Evolutionary conservation across 1,284 basidiomycete species (phyloP), one percentile per base, ranked within the genome.

Genomic region (Volvariella volvacea): DNA sequence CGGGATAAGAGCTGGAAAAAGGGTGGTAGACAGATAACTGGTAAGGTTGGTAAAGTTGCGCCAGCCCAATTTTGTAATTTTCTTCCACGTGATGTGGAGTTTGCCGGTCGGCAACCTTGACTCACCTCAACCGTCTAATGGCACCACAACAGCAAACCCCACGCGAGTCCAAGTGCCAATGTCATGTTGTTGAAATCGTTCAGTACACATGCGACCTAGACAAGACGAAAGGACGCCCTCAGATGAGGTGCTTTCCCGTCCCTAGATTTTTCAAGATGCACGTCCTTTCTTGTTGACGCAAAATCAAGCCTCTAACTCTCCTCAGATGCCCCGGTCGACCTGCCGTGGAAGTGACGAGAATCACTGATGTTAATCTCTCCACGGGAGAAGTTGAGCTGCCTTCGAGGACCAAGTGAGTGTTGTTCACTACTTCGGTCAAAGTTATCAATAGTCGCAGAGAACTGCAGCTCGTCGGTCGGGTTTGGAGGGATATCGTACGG

Each of bases 251-350:
- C 55, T 78, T 75, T 56, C 86, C 85, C 2, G 62, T 89, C 39
- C 76, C 81, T 22, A 76, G 87, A 12, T 71, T 89, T 33, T 83
- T 89, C 54, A 70, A 70, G 60, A 66, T 86, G 86, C 85, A 55
- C 61, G 80, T 70, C n/a, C n/a, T n/a, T n/a, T n/a, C n/a, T n/a
- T n/a, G n/a, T n/a, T n/a, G n/a, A n/a, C n/a, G n/a, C n/a, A n/a
- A n/a, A n/a, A n/a, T 36, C 34, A 34, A 40, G 21, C 44, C 30
- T 31, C 38, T 43, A 32, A 44, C 25, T 9, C 25, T 39, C 22
- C 41, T 39, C 22, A 89, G 87, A 50, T 89, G 86, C 57, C 66
- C 70, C 39, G 70, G 72, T 30, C 59, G 62, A 43, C 76, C 84
- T 43, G 78, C 80, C n/a, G 66, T 83, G 19, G 86, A 89, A 62